Evolutionary conservation across 1,284 basidiomycete genomes (phyloP).

Genomic region (Apiotrichum akiyoshidainum): DNA sequence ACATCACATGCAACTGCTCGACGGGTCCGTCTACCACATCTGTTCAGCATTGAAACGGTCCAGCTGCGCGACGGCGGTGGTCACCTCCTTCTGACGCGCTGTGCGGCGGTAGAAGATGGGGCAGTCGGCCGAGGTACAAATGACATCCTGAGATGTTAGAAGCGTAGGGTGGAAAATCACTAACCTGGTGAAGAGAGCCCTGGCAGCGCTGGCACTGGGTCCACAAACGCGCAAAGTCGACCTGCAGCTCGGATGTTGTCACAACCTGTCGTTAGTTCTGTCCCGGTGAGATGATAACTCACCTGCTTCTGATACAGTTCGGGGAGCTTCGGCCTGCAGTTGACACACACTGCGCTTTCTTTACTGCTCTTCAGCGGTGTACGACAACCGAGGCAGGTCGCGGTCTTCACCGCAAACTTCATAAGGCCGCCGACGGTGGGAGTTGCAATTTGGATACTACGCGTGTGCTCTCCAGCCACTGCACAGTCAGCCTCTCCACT

Average conservation of each 20-base stretch:
- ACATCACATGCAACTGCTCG: neutral
- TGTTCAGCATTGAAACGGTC: constrained; percentile 69
- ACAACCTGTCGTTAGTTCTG: constrained; percentile 50
- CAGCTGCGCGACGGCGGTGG: constrained; percentile 69
- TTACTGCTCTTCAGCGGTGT: constrained; percentile 70
- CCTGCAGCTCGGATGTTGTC: constrained; percentile 72
- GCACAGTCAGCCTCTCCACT: constrained; percentile 5
- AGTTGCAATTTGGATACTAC: constrained; percentile 88
- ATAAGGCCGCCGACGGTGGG: constrained; percentile 90
- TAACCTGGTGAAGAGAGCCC: constrained; percentile 86
- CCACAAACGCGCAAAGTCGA: constrained; percentile 89
- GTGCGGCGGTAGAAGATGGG: constrained; percentile 98
- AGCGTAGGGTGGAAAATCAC: constrained; percentile 15
- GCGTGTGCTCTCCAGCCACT: constrained; percentile 92
- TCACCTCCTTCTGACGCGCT: constrained; percentile 93
- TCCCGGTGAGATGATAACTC: constrained; percentile 13
- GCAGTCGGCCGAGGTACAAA: constrained; percentile 95
- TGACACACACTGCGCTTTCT: constrained; percentile 91
- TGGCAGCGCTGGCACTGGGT: constrained; percentile 96
- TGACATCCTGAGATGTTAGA: constrained; percentile 67
- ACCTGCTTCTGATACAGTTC: constrained; percentile 91
- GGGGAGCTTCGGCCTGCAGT: constrained; percentile 75
- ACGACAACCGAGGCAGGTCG: constrained; percentile 90
- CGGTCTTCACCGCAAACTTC: constrained; percentile 93
- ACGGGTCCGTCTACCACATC: constrained; percentile 35